Conservation (phyloP, 768 basidiomycete species). For the Crepidotus variabilis region DNA sequence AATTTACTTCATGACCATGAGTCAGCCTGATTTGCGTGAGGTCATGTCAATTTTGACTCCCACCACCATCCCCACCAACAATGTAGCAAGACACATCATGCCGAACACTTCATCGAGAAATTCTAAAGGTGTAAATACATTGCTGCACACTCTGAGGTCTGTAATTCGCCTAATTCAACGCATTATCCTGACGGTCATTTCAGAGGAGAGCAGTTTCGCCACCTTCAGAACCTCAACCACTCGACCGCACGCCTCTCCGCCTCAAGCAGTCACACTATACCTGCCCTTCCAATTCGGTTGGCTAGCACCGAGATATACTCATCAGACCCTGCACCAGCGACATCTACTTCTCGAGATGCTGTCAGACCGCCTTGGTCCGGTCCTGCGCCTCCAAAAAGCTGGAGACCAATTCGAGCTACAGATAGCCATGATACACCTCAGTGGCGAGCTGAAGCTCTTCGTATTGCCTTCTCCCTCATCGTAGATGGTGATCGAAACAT, state of each 20-base stretch:
- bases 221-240: conserved; percentile 49
- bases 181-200: neutral
- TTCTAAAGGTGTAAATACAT: conserved; percentile 37
- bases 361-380: conserved; percentile 32
- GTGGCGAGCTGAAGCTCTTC: conserved; percentile 58
- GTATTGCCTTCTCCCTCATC: conserved; percentile 40
- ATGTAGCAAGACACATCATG: conserved; percentile 1
- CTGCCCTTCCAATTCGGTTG: conserved; percentile 42
- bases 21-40: neutral
- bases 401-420: conserved; percentile 34
- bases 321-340: conserved; percentile 1
- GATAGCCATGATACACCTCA: conserved; percentile 25
- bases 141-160: conserved; percentile 53
- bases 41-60: neutral
- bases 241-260: conserved; percentile 29
- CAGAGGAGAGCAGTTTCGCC: conserved; percentile 74
- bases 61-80: neutral
- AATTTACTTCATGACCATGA: neutral
- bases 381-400: conserved; percentile 56
- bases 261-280: conserved; percentile 31
- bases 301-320: conserved; percentile 22
- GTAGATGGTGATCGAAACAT: neutral
- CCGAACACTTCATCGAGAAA: neutral
- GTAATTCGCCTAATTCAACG: neutral
- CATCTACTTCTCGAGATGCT: neutral